These are phyloP conservation scores for Sisymbrium irio DNA, from an alignment of 345 rosid genomes.

Conservation along the genomic window DNA sequence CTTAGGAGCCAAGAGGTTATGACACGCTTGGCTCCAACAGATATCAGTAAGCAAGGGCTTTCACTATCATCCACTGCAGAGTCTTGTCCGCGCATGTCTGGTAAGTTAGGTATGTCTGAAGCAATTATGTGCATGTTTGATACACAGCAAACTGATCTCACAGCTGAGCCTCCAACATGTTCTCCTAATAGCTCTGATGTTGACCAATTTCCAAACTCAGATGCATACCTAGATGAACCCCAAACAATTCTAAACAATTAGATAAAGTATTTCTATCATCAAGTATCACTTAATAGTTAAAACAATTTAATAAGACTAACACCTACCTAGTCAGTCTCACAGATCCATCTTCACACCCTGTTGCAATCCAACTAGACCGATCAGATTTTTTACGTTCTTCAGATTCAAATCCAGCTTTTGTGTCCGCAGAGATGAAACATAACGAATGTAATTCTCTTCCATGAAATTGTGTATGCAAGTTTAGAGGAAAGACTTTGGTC, in stretches of 20 bases:
- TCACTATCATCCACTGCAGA: constrained; percentile 33
- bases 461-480: constrained; percentile 83
- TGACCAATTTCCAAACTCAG: constrained; percentile 60
- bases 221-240: constrained; percentile 51
- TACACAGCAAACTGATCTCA: constrained; percentile 80
- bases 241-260: constrained; percentile 9
- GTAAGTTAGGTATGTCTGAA: constrained; percentile 31
- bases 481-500: constrained; percentile 59
- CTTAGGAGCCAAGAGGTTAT: constrained; percentile 82
- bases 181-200: constrained; percentile 85
- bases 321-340: constrained; percentile 89
- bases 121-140: constrained; percentile 47
- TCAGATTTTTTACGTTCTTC: constrained; percentile 33
- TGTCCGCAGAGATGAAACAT: constrained; percentile 60
- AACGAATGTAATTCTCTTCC: constrained; percentile 94
- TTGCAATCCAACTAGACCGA: constrained; percentile 76
- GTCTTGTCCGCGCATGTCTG: constrained; percentile 23
- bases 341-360: constrained; percentile 99
- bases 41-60: constrained; percentile 63
- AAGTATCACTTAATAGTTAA: neutral
- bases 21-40: constrained; percentile 94
- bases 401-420: constrained; percentile 32
- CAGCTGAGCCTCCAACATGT: constrained; percentile 98
- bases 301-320: neutral
- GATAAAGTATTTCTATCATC: neutral